phyloP scores from a whole-genome alignment of 805 yeast species.

The Yarrowia porcina region DNA sequence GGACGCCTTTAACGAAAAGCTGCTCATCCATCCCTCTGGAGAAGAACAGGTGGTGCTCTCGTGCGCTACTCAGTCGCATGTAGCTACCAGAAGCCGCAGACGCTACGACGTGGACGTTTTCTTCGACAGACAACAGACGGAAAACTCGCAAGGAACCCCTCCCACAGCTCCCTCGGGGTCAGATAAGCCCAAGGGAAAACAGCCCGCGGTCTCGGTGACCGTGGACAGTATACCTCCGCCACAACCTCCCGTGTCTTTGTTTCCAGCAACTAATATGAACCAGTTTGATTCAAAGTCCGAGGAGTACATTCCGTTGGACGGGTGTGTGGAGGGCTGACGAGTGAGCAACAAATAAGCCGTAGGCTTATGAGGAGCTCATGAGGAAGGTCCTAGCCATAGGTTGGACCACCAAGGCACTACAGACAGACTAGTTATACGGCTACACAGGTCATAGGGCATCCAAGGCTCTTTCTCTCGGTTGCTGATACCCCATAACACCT shows the following conservation, averaged over 20 bases:
- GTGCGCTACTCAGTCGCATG: conserved; percentile 6
- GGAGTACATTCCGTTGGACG: conserved; percentile 9
- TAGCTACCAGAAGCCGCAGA: conserved; percentile 15
- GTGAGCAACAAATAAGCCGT: too few relatives aligned
- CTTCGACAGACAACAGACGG: conserved; percentile 1
- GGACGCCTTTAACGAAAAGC: conserved; percentile 18
- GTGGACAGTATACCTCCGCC: not conserved
- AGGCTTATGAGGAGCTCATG: too few relatives aligned
- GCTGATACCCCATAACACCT: too few relatives aligned
- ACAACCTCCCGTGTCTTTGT: not conserved
- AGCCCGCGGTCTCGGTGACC: too few relatives aligned
- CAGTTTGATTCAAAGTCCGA: conserved; percentile 21
- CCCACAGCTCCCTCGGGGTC: not conserved
- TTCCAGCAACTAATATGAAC: conserved; percentile 18
- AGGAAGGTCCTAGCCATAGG: too few relatives aligned
- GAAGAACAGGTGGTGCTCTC: conserved; percentile 17
- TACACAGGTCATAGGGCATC: too few relatives aligned
- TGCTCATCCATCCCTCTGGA: conserved; percentile 16
- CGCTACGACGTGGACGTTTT: conserved; percentile 23
- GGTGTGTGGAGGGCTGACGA: conserved; percentile 1
- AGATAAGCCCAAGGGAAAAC: not conserved
- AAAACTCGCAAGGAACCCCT: not conserved
- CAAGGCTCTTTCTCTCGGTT: too few relatives aligned
- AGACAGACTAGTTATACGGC: too few relatives aligned
- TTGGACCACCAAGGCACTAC: too few relatives aligned